A percentile compares a stretch with the other conserved stretches of the same genome.
These are phyloP conservation scores for Pulveroboletus frians DNA, from an alignment of 768 basidiomycete species.

Conservation along the genomic window DNA sequence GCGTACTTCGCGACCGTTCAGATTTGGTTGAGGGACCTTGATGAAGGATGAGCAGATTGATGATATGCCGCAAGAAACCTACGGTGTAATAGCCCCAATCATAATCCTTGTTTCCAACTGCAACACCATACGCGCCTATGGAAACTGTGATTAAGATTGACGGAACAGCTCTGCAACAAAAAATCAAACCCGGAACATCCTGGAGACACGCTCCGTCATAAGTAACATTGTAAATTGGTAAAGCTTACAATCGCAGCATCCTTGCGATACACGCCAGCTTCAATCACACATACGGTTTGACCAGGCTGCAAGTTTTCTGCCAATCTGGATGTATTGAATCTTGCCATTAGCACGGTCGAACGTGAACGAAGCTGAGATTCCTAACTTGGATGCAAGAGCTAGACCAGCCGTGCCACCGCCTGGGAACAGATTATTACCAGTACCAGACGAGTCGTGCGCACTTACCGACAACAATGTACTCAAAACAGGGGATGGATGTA, in stretches of 20 bases:
- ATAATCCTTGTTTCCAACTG: slow-evolving; percentile 4
- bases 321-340: slow-evolving; percentile 1
- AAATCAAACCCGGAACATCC: slow-evolving; percentile 17
- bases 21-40: slow-evolving; percentile 14
- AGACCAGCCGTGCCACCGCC: slow-evolving; percentile 18
- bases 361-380: neutral
- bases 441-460: too few relatives aligned
- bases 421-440: neutral
- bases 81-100: slow-evolving; percentile 18
- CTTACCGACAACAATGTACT: too few relatives aligned
- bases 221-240: neutral
- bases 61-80: neutral
- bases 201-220: neutral
- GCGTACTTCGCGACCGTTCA: neutral
- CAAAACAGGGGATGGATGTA: too few relatives aligned
- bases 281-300: slow-evolving; percentile 18
- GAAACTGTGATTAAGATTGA: neutral
- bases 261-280: slow-evolving; percentile 11
- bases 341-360: neutral
- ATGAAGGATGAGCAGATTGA: neutral
- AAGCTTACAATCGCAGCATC: slow-evolving; percentile 11
- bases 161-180: neutral
- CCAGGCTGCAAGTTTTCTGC: slow-evolving; percentile 9
- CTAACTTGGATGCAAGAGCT: slow-evolving; percentile 13
- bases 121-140: slow-evolving; percentile 5